phyloP scores from a whole-genome alignment of 176 grass and related monocot species.

The Avena insularis region DNA sequence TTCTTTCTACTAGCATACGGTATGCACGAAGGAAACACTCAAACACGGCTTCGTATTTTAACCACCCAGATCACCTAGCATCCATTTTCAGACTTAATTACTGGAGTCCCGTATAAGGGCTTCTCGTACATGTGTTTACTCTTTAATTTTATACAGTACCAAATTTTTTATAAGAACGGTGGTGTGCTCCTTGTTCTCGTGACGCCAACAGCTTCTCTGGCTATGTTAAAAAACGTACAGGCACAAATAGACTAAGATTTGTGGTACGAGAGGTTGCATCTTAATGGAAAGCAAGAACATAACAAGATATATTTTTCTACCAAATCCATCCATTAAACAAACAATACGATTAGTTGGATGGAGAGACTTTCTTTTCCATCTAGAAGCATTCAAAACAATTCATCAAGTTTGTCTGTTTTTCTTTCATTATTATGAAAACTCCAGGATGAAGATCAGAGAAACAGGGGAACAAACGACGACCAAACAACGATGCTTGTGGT shows the following conservation, averaged over 20 bases:
- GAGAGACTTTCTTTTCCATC: not conserved
- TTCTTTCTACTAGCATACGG: too few relatives aligned
- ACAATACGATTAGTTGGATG: not conserved
- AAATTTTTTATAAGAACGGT: too few relatives aligned
- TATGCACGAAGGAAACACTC: too few relatives aligned
- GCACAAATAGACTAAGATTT: not conserved
- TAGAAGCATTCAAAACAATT: not conserved
- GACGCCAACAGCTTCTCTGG: not conserved
- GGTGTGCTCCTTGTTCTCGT: not conserved
- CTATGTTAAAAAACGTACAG: not conserved
- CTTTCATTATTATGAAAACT: not conserved
- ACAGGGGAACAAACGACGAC: not conserved
- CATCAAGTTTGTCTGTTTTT: not conserved
- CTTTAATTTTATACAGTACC: too few relatives aligned
- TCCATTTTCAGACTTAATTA: too few relatives aligned
- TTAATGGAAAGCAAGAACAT: not conserved
- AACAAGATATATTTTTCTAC: not conserved
- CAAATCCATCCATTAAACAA: not conserved
- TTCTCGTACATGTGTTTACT: not conserved
- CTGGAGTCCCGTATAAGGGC: not conserved
- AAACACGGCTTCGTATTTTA: too few relatives aligned
- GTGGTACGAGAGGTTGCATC: not conserved
- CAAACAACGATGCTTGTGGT: slow-evolving; percentile 3
- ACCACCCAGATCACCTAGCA: too few relatives aligned
- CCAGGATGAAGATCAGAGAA: not conserved